Conservation (phyloP, 805 yeast species). For the Wickerhamiella australiensis region DNA sequence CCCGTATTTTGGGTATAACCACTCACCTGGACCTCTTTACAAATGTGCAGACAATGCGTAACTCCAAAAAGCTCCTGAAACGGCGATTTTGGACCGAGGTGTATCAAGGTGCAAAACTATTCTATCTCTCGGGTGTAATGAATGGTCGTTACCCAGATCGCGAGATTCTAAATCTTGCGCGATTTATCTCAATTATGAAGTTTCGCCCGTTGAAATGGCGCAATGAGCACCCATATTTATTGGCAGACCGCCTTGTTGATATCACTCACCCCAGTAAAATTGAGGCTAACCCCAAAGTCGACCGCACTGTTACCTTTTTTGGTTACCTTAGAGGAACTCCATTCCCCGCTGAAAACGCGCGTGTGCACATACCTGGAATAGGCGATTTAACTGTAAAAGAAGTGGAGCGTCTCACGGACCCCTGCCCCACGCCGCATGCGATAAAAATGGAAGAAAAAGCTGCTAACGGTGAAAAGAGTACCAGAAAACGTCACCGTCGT, state of each 20-base stretch:
- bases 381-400: slow-evolving; percentile 73
- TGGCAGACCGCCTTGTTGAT: slow-evolving; percentile 87
- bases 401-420: slow-evolving; percentile 89
- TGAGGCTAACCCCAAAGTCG: slow-evolving; percentile 68
- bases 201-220: slow-evolving; percentile 99
- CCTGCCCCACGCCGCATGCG: slow-evolving; percentile 93
- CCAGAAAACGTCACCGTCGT: slow-evolving; percentile 57
- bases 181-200: slow-evolving; percentile 94
- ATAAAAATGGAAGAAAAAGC: slow-evolving; percentile 60
- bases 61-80: slow-evolving; percentile 82
- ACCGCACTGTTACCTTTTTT: slow-evolving; percentile 79
- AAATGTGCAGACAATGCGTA: slow-evolving; percentile 75
- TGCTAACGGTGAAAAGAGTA: slow-evolving; percentile 38
- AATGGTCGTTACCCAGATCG: slow-evolving; percentile 97
- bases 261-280: slow-evolving; percentile 82
- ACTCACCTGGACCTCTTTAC: slow-evolving; percentile 93
- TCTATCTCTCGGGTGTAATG: slow-evolving; percentile 86
- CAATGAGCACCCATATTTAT: slow-evolving; percentile 89
- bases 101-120: slow-evolving; percentile 92
- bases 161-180: slow-evolving; percentile 77
- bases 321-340: slow-evolving; percentile 96
- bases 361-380: slow-evolving; percentile 88
- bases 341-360: slow-evolving; percentile 50
- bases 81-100: slow-evolving; percentile 98
- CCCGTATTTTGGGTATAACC: slow-evolving; percentile 86